These are phyloP conservation scores for Xylariaceae sp. DNA, from an alignment of 2,329 filamentous ascomycete species.

Conservation along the genomic window DNA sequence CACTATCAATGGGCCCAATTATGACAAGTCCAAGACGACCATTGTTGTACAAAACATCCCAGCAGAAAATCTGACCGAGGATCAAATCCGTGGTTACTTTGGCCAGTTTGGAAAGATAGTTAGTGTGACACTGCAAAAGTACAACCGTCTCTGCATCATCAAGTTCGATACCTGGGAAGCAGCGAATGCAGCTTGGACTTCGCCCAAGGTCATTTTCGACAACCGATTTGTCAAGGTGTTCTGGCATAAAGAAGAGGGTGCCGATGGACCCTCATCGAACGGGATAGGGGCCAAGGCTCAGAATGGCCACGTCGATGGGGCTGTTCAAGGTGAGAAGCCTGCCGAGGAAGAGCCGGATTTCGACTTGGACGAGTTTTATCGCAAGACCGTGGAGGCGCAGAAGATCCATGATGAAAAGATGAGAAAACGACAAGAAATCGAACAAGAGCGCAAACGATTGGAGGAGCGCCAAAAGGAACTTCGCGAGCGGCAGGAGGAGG, in stretches of 20 bases:
- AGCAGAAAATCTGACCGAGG: slow-evolving; percentile 61
- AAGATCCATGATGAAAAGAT: slow-evolving; percentile 60
- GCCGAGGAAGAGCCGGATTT: slow-evolving; percentile 45
- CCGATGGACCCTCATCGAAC: slow-evolving; percentile 24
- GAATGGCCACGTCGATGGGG: slow-evolving; percentile 26
- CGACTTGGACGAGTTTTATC: slow-evolving; percentile 64
- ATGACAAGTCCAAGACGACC: slow-evolving; percentile 58
- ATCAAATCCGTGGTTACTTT: slow-evolving; percentile 63
- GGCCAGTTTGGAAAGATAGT: slow-evolving; percentile 62
- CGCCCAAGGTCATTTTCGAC: slow-evolving; percentile 76
- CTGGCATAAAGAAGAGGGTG: slow-evolving; percentile 58
- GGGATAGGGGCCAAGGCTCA: slow-evolving; percentile 25
- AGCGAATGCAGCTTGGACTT: slow-evolving; percentile 66
- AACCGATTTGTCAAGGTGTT: slow-evolving; percentile 83
- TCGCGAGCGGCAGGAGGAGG: slow-evolving; percentile 57
- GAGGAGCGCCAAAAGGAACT: slow-evolving; percentile 59
- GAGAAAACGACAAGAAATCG: slow-evolving; percentile 57
- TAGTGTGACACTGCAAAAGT: slow-evolving; percentile 59
- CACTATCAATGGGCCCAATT: slow-evolving; percentile 57
- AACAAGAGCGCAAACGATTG: slow-evolving; percentile 56
- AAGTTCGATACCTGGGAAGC: slow-evolving; percentile 61
- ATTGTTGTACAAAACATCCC: slow-evolving; percentile 77
- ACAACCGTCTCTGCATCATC: slow-evolving; percentile 63
- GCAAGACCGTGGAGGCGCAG: slow-evolving; percentile 67
- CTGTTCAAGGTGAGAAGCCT: slow-evolving; percentile 7